Base-by-base conservation (phyloP, 2,329 filamentous ascomycete genomes). In the Fusarium irregulare region DNA sequence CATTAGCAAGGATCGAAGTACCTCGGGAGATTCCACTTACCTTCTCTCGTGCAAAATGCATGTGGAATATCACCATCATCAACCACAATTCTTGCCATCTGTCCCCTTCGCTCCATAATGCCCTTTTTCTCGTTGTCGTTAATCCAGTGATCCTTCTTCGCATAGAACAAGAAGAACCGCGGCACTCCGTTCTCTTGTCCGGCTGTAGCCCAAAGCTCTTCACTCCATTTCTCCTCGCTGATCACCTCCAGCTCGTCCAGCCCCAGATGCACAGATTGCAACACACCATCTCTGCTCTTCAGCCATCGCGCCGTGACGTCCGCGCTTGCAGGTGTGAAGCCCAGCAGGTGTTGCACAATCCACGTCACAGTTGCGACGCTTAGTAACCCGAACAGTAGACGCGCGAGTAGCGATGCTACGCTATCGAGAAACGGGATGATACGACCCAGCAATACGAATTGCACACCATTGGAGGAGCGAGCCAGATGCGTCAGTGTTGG, bases 401-500 rank as follows among this genome's bases (percentile, higher is more conserved):
- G 80, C 8, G 82, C 82, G 20, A 81, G 75, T 3, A 74, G 49
- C 60, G 84, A 82, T 6, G 81, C 81, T 56, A 80, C 75, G 2
- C 73, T 62, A 27, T 83, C 80, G 4, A 88, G 73, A 4, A 83
- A 62, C 2, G 84, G 82, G 7, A 79, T 79, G 45, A 79, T 76
- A 4, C 80, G 80, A 7, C 88, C 73, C 6, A 82, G 68, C 40
- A 71, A 51, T 18, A 64, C 68, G 18, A 78, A 56, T 49, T 85
- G 85, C 58, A 79, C 79, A 2, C 92, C 92, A 28, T 83, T 88
- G 0, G 86, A 83, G 2, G 89, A 92, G 59, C 81, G 79, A 12
- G 88, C 88, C 66, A 94, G 89, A 78, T 93, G 87, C n/a, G 89
- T 85, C 40, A 94, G 85, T 2, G 92, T 93, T 2, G 92, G 91